Percentiles rank a stretch among this genome's conserved stretches.
These are phyloP conservation scores for Aspergillus transmontanensis DNA, from an alignment of 2,329 filamentous ascomycete genomes.

Conservation along the genomic window DNA sequence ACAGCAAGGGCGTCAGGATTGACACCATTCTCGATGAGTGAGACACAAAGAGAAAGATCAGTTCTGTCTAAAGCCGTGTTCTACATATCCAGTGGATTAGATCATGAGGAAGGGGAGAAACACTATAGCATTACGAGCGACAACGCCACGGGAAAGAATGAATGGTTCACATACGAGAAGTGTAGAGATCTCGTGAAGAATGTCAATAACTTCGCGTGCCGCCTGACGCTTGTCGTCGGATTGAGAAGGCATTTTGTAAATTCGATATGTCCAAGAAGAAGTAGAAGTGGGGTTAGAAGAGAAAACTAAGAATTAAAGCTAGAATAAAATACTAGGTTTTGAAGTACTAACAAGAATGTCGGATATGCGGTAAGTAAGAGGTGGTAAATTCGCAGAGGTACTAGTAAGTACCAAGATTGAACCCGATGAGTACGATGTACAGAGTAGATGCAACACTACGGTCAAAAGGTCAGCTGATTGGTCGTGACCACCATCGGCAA, in stretches of 20 bases:
- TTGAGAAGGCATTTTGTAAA: conserved; percentile 42
- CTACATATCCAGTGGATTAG: conserved; percentile 50
- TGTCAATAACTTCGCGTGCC: conserved; percentile 54
- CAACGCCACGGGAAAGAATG: conserved; percentile 10
- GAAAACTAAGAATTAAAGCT: neutral
- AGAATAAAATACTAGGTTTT: neutral
- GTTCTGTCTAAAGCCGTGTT: conserved; percentile 92
- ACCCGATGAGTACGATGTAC: too few relatives aligned
- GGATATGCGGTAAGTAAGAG: neutral
- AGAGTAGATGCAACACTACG: neutral
- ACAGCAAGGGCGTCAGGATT: conserved; percentile 95
- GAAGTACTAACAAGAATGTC: neutral
- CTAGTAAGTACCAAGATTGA: too few relatives aligned
- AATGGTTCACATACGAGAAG: conserved; percentile 42
- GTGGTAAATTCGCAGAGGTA: neutral
- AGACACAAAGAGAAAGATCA: conserved; percentile 91
- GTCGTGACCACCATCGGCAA: neutral
- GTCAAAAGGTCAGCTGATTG: neutral
- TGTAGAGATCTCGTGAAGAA: conserved; percentile 53
- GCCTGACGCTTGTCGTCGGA: conserved; percentile 52
- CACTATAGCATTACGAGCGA: neutral
- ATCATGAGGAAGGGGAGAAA: neutral
- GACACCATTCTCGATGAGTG: conserved; percentile 94
- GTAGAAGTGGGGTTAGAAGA: neutral
- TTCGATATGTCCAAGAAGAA: conserved; percentile 1